Percentiles rank a stretch among this genome's conserved stretches.
These are phyloP conservation scores for Penicillium ucsense DNA, from an alignment of 495 filamentous ascomycete genomes.

Conservation along the genomic window DNA sequence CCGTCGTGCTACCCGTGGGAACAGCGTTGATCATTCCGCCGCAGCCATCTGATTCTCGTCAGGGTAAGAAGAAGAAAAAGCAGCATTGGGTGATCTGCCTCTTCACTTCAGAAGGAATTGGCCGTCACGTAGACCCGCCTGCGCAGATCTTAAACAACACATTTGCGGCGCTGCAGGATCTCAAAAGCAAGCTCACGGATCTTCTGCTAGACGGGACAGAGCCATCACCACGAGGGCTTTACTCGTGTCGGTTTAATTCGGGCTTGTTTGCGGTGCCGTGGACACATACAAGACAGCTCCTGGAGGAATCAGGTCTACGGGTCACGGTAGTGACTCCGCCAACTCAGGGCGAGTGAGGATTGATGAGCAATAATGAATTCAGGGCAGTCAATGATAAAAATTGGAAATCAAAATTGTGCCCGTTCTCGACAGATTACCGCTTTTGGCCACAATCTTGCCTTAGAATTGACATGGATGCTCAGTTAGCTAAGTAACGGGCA, in stretches of 20 bases:
- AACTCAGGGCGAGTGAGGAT: not conserved
- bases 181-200: slow-evolving; percentile 22
- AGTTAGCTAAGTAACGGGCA: too few relatives aligned
- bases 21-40: slow-evolving; percentile 39
- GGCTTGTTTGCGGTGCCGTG: slow-evolving; percentile 33
- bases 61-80: slow-evolving; percentile 12
- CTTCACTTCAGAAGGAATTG: slow-evolving; percentile 32
- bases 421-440: too few relatives aligned
- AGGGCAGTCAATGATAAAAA: too few relatives aligned
- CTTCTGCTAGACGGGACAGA: not conserved
- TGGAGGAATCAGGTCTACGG: slow-evolving; percentile 13
- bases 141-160: slow-evolving; percentile 31
- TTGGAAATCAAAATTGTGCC: too few relatives aligned
- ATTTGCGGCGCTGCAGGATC: slow-evolving; percentile 25
- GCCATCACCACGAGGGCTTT: slow-evolving; percentile 13
- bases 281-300: slow-evolving; percentile 12
- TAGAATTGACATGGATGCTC: too few relatives aligned
- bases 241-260: slow-evolving; percentile 35
- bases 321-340: slow-evolving; percentile 18
- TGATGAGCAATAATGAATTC: too few relatives aligned
- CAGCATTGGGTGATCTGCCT: slow-evolving; percentile 41
- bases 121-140: slow-evolving; percentile 14
- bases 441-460: too few relatives aligned
- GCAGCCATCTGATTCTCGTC: slow-evolving; percentile 13
- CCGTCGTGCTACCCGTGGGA: slow-evolving; percentile 16